Conservation (phyloP, 1,139 yeast genomes). For the Trichomonascaceae sp. region DNA sequence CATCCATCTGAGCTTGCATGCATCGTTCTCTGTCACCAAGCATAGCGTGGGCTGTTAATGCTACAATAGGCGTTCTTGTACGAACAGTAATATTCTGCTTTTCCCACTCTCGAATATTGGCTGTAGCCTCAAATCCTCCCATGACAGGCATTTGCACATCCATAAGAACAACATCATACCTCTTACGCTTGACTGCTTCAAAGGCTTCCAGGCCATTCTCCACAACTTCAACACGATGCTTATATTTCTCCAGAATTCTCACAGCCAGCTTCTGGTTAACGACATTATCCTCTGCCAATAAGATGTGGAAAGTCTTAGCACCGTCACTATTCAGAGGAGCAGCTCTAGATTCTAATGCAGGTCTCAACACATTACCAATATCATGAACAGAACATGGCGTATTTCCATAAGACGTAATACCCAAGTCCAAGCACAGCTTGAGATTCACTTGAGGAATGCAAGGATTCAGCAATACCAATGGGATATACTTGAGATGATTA, state of each 20-base stretch:
- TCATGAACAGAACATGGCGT: slow-evolving; percentile 81
- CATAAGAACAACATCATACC: slow-evolving; percentile 80
- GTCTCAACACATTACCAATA: slow-evolving; percentile 73
- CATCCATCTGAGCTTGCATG: slow-evolving; percentile 86
- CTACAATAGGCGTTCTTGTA: slow-evolving; percentile 80
- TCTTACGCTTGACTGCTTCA: slow-evolving; percentile 61
- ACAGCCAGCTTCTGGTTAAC: slow-evolving; percentile 86
- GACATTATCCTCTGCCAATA: slow-evolving; percentile 80
- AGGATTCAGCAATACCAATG: slow-evolving; percentile 70
- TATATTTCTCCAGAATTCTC: slow-evolving; percentile 72
- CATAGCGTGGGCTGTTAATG: slow-evolving; percentile 90
- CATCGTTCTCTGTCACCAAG: slow-evolving; percentile 83
- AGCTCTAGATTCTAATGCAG: slow-evolving; percentile 77
- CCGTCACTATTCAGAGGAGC: slow-evolving; percentile 78
- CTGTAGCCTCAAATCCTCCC: slow-evolving; percentile 93
- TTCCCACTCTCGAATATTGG: slow-evolving; percentile 82
- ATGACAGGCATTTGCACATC: slow-evolving; percentile 94
- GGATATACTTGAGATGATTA: slow-evolving; percentile 74
- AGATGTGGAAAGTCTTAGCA: slow-evolving; percentile 63
- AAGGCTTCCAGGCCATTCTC: slow-evolving; percentile 81
- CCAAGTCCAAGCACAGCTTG: slow-evolving; percentile 76
- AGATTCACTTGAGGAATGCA: slow-evolving; percentile 73
- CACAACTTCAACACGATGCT: slow-evolving; percentile 75
- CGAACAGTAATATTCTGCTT: slow-evolving; percentile 67
- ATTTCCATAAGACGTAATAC: slow-evolving; percentile 82